A percentile compares a stretch with the other conserved stretches of the same genome.
Conservation (phyloP, 148 eudicot species). For the Persicaria tinctoria region DNA sequence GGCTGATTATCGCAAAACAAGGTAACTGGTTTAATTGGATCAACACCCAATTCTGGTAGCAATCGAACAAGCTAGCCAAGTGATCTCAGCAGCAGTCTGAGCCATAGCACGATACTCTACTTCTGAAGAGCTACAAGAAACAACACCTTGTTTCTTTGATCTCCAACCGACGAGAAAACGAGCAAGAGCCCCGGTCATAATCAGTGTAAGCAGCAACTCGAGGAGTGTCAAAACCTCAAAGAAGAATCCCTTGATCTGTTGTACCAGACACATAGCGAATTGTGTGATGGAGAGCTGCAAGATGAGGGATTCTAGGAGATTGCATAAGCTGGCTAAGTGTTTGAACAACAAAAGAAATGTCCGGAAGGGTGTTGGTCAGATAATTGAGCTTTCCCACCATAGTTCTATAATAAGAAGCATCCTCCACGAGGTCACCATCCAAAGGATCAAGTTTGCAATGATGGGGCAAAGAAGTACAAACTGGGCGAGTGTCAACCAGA, state of each 20-base stretch:
- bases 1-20: slow-evolving; percentile 4
- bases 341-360: too few relatives aligned
- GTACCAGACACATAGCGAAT: not conserved
- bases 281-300: not conserved
- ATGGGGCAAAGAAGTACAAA: too few relatives aligned
- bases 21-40: not conserved
- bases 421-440: too few relatives aligned
- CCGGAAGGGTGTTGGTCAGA: too few relatives aligned
- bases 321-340: too few relatives aligned
- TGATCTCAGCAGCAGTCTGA: not conserved
- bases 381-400: too few relatives aligned
- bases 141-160: not conserved
- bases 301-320: too few relatives aligned
- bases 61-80: slow-evolving; percentile 2
- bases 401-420: too few relatives aligned
- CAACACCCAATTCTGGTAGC: not conserved
- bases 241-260: not conserved
- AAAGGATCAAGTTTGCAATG: too few relatives aligned
- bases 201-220: too few relatives aligned
- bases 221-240: not conserved
- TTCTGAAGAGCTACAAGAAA: not conserved
- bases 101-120: slow-evolving; percentile 11
- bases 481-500: too few relatives aligned
- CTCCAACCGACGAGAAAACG: not conserved
- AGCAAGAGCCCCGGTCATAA: slow-evolving; percentile 1